Percentiles rank a stretch among this genome's conserved stretches.
phyloP scores from a whole-genome alignment of 2,329 filamentous ascomycete genomes.

The Verticillium nonalfalfae region DNA sequence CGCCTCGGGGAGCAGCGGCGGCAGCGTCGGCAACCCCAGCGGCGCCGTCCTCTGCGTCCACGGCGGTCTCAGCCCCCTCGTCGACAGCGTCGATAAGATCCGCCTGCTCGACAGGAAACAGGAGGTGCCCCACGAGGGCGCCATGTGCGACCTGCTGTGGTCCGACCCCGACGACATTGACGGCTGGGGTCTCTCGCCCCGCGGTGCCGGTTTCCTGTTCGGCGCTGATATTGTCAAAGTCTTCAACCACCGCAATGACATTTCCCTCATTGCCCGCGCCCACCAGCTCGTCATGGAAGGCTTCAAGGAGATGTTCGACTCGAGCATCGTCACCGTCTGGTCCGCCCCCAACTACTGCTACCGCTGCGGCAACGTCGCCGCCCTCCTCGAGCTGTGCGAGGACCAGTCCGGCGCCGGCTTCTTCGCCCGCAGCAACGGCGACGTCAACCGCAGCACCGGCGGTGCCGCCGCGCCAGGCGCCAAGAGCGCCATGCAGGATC shows the following conservation, averaged over 20 bases:
- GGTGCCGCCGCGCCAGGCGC: slow-evolving; percentile 11
- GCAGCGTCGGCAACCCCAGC: slow-evolving; percentile 59
- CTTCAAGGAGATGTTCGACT: slow-evolving; percentile 99
- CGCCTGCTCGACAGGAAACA: slow-evolving; percentile 92
- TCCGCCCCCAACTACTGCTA: slow-evolving; percentile 97
- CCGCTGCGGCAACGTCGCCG: slow-evolving; percentile 90
- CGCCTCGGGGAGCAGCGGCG: slow-evolving; percentile 63
- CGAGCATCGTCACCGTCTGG: slow-evolving; percentile 97
- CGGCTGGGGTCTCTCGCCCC: slow-evolving; percentile 90
- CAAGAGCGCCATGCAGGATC: slow-evolving; percentile 41
- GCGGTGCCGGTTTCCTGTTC: slow-evolving; percentile 92
- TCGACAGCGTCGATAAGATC: slow-evolving; percentile 94
- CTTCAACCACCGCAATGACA: slow-evolving; percentile 92
- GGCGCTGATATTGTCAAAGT: slow-evolving; percentile 91
- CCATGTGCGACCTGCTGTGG: slow-evolving; percentile 98
- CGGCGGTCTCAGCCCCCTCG: slow-evolving; percentile 82
- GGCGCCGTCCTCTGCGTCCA: slow-evolving; percentile 94
- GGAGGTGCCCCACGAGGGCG: slow-evolving; percentile 95
- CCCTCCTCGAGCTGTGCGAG: slow-evolving; percentile 87
- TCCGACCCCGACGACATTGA: slow-evolving; percentile 97
- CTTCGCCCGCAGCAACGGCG: slow-evolving; percentile 66
- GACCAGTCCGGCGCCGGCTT: slow-evolving; percentile 70
- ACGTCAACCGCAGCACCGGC: slow-evolving; percentile 52
- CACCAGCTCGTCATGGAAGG: slow-evolving; percentile 99
- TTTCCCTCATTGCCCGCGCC: slow-evolving; percentile 85